Evolutionary conservation across 306 rosid species (phyloP).

Genomic region (Boehmeria nivea): DNA sequence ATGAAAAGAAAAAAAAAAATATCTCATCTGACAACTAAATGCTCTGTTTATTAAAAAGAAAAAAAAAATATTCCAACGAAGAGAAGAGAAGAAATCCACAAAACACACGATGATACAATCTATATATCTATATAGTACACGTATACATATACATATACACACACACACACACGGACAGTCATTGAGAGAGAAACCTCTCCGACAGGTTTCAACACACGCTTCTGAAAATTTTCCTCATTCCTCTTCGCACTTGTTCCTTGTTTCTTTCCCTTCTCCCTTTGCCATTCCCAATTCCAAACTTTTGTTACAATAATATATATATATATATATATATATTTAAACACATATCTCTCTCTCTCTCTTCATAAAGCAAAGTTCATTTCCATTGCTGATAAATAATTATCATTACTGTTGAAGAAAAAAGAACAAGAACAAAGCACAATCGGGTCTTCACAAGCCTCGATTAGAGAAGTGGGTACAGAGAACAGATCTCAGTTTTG

Average conservation of each 20-base stretch:
- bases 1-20: no score
- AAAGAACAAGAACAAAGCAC: no score
- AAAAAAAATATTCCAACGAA: no score
- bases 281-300: background rate
- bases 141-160: background rate
- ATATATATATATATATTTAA: background rate
- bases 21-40: no score
- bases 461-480: constrained; percentile 37
- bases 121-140: background rate
- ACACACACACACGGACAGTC: background rate
- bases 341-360: background rate
- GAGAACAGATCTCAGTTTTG: constrained; percentile 32
- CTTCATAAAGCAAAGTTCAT: background rate
- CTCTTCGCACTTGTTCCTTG: background rate
- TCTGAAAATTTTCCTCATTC: constrained; percentile 14
- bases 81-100: no score
- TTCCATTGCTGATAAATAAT: background rate
- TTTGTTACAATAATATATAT: background rate
- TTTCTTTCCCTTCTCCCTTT: background rate
- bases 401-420: constrained; percentile 33
- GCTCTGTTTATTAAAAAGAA: no score
- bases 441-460: no score
- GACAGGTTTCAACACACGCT: constrained; percentile 27
- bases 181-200: constrained; percentile 8
- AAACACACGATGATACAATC: no score